phyloP scores from a whole-genome alignment of 495 filamentous ascomycete species.

The Talaromyces thailandensis region DNA sequence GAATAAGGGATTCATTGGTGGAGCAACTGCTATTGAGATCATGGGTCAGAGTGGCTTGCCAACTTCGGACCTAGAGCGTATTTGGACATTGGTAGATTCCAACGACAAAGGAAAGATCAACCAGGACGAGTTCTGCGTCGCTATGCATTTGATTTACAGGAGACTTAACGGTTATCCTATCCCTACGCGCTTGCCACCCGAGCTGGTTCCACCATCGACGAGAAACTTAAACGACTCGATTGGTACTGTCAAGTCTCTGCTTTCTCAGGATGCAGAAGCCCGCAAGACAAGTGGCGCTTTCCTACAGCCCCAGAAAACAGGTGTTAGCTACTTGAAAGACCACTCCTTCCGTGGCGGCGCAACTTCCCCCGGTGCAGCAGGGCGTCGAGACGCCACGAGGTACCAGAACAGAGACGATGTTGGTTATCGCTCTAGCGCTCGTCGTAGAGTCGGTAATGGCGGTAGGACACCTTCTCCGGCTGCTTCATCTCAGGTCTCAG shows the following conservation, averaged over 20 bases:
- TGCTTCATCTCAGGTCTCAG: conserved; percentile 64
- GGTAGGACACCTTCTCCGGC: conserved; percentile 65
- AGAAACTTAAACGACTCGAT: conserved; percentile 87
- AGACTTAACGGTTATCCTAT: conserved; percentile 93
- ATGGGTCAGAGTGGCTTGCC: conserved; percentile 93
- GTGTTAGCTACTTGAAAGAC: conserved; percentile 91
- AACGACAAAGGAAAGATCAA: conserved; percentile 89
- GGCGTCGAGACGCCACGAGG: conserved; percentile 88
- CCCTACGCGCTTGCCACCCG: conserved; percentile 82
- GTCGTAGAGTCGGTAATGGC: conserved; percentile 68
- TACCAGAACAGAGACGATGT: conserved; percentile 90
- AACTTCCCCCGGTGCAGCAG: conserved; percentile 23
- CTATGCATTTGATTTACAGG: conserved; percentile 98
- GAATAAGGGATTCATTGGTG: conserved; percentile 84
- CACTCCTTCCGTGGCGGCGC: conserved; percentile 73
- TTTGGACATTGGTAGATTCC: conserved; percentile 94
- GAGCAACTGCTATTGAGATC: conserved; percentile 93
- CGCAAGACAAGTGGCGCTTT: conserved; percentile 77
- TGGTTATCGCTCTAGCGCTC: conserved; percentile 89
- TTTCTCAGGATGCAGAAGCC: conserved; percentile 82
- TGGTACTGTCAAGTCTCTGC: conserved; percentile 81
- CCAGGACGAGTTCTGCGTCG: conserved; percentile 96
- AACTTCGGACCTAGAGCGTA: conserved; percentile 77
- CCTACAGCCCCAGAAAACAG: conserved; percentile 89
- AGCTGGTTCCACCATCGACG: conserved; percentile 94